A percentile compares a stretch with the other conserved stretches of the same genome.
Conservation (phyloP, 495 filamentous ascomycete species). For the Annulohypoxylon nitens region DNA sequence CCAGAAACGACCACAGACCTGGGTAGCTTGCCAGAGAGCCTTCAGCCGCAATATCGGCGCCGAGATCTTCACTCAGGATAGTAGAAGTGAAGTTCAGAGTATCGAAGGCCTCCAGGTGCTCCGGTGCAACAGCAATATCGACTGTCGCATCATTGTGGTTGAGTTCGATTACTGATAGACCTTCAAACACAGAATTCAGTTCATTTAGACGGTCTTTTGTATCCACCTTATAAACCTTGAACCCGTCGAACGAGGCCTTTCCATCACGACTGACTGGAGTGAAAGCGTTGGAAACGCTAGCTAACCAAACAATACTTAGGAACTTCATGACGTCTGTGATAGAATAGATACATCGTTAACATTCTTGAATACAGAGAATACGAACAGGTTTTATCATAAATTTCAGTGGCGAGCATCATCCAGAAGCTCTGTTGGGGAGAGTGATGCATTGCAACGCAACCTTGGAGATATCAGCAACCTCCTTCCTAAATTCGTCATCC, state of each 20-base stretch:
- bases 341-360: not conserved
- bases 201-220: not conserved
- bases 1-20: slow-evolving; percentile 13
- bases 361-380: not conserved
- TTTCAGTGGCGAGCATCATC: not conserved
- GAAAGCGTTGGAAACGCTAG: not conserved
- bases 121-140: slow-evolving; percentile 60
- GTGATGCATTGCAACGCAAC: slow-evolving; percentile 21
- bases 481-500: slow-evolving; percentile 34
- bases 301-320: slow-evolving; percentile 18
- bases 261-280: not conserved
- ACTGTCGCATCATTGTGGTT: slow-evolving; percentile 30
- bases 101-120: slow-evolving; percentile 54
- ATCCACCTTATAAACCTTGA: slow-evolving; percentile 31
- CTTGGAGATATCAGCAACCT: slow-evolving; percentile 15
- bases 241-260: slow-evolving; percentile 14
- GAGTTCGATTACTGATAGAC: slow-evolving; percentile 47
- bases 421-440: slow-evolving; percentile 13
- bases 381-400: slow-evolving; percentile 16
- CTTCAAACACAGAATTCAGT: slow-evolving; percentile 20
- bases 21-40: slow-evolving; percentile 31
- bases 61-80: slow-evolving; percentile 61
- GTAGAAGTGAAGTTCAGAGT: slow-evolving; percentile 46
- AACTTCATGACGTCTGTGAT: slow-evolving; percentile 22
- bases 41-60: slow-evolving; percentile 58